phyloP scores from a whole-genome alignment of 2,329 filamentous ascomycete genomes.

The Colletotrichum lupini region DNA sequence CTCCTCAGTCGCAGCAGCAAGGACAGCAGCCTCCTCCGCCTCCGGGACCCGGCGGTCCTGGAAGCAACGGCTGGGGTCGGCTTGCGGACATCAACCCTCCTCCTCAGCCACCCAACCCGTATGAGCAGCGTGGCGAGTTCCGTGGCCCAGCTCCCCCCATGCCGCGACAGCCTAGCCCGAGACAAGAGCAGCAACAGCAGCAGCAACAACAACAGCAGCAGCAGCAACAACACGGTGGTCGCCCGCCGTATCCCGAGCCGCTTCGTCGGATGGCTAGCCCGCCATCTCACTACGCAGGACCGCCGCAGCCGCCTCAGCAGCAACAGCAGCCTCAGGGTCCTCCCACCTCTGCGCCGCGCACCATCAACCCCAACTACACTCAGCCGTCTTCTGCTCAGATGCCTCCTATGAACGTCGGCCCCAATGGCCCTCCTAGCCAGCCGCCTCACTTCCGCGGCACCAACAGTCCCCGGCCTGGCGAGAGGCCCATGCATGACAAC shows the following conservation, averaged over 20 bases:
- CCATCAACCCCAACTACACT: conserved; percentile 70
- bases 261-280: conserved; percentile 65
- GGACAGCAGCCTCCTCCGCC: conserved; percentile 54
- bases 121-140: conserved; percentile 80
- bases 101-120: conserved; percentile 82
- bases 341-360: conserved; percentile 59
- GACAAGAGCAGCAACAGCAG: conserved; percentile 73
- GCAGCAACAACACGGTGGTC: conserved; percentile 33
- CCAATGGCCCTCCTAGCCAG: conserved; percentile 59
- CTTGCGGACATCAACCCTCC: conserved; percentile 83
- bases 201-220: conserved; percentile 55
- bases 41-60: conserved; percentile 69
- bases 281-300: conserved; percentile 60
- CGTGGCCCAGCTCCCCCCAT: conserved; percentile 75
- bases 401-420: conserved; percentile 49
- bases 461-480: conserved; percentile 85
- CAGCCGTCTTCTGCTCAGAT: conserved; percentile 55
- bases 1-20: conserved; percentile 62
- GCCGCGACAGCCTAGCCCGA: conserved; percentile 80
- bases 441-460: conserved; percentile 78
- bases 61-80: conserved; percentile 69
- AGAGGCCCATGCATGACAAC: conserved; percentile 84
- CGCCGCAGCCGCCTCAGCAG: conserved; percentile 61
- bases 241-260: conserved; percentile 40
- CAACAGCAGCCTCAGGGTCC: conserved; percentile 56